phyloP scores from a whole-genome alignment of 768 basidiomycete genomes.

The Amanita fuliginea region DNA sequence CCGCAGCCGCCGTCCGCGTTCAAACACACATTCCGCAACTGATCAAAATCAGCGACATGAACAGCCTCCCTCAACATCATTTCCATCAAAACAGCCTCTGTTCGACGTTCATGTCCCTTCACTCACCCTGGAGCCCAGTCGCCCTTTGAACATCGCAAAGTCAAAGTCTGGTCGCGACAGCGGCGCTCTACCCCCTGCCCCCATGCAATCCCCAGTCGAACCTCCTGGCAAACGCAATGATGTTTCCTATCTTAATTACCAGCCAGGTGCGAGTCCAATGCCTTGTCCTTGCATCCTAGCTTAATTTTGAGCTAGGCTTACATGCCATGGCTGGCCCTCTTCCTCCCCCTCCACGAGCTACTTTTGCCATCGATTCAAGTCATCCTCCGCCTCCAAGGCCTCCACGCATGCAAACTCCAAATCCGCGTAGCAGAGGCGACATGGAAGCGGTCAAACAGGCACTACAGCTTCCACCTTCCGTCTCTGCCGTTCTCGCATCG shows the following conservation, averaged over 20 bases:
- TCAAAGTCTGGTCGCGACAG: not conserved
- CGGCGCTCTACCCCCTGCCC: slow-evolving; percentile 1
- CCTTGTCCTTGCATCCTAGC: not conserved
- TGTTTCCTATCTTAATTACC: slow-evolving; percentile 45
- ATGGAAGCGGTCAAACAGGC: slow-evolving; percentile 49
- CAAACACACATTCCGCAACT: slow-evolving; percentile 12
- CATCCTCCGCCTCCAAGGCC: slow-evolving; percentile 48
- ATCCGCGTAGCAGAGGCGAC: slow-evolving; percentile 32
- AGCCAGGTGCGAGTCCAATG: slow-evolving; percentile 35
- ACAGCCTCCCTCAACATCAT: not conserved
- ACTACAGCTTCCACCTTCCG: slow-evolving; percentile 47
- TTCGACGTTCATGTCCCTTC: slow-evolving; percentile 45
- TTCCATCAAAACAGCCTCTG: not conserved
- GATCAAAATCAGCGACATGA: not conserved
- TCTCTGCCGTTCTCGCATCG: slow-evolving; percentile 31
- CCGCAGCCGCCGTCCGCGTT: slow-evolving; percentile 25
- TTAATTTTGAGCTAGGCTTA: slow-evolving; percentile 22
- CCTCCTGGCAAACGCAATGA: slow-evolving; percentile 10
- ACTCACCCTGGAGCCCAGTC: slow-evolving; percentile 29
- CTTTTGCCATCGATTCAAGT: slow-evolving; percentile 33
- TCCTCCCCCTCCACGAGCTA: slow-evolving; percentile 55
- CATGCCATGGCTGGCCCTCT: slow-evolving; percentile 67
- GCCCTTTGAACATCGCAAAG: not conserved
- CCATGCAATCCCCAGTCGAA: slow-evolving; percentile 9
- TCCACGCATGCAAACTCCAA: slow-evolving; percentile 50